Evolutionary conservation across 208 protist species (phyloP).

Genomic region (Trypanosoma brucei): DNA sequence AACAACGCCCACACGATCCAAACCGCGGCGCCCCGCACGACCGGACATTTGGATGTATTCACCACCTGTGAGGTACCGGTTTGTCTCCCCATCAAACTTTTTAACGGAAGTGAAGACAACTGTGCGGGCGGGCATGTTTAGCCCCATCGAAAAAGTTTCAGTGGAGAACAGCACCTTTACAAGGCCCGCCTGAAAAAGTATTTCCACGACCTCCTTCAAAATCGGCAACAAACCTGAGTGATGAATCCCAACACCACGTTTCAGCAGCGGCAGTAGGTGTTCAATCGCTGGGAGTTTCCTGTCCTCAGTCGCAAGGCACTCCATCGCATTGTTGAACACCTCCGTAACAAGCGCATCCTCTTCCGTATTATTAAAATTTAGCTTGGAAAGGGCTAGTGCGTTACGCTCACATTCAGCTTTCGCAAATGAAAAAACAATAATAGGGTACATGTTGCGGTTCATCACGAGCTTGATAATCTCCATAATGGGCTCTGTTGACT

Average conservation of each 20-base stretch:
- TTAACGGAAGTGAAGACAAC: constrained; percentile 98
- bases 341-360: constrained; percentile 92
- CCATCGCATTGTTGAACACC: constrained; percentile 95
- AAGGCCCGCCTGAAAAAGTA: constrained; percentile 99
- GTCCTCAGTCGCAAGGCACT: constrained; percentile 93
- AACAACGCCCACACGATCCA: constrained; percentile 98
- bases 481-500: constrained; percentile 68
- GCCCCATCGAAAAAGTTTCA: constrained; percentile 99
- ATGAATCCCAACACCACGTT: constrained; percentile 98
- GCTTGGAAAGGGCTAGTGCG: constrained; percentile 90
- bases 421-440: constrained; percentile 99
- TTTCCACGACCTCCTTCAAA: constrained; percentile 99
- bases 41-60: constrained; percentile 99
- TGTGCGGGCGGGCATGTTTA: constrained; percentile 99
- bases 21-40: constrained; percentile 98
- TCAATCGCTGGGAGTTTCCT: constrained; percentile 90
- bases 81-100: constrained; percentile 98
- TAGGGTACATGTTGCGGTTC: constrained; percentile 95
- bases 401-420: constrained; percentile 97
- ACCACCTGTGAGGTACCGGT: constrained; percentile 92
- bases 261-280: constrained; percentile 94
- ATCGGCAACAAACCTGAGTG: constrained; percentile 99
- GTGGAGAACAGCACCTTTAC: constrained; percentile 99
- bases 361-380: constrained; percentile 95
- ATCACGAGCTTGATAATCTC: constrained; percentile 97